Base-by-base conservation (phyloP, 2,329 filamentous ascomycete species). In the Diaporthe velutina region DNA sequence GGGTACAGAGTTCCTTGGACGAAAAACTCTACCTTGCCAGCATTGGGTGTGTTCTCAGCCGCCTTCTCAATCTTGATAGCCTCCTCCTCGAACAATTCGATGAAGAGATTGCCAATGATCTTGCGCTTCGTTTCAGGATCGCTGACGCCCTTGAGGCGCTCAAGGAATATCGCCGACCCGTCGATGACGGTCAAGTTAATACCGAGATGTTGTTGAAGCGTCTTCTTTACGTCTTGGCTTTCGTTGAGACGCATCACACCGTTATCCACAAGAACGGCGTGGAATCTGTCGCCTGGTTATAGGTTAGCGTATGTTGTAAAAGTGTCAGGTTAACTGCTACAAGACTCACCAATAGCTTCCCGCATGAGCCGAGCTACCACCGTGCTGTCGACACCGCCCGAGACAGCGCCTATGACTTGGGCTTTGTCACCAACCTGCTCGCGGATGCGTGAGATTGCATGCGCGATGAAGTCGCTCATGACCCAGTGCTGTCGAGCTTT, bases 161-260 rank as follows among this genome's bases (percentile, higher is more conserved):
- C 85, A 22, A 98, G 87, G 87, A 98, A 98, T 28, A 90, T 86
- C 75, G 97, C 88, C 8, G 90, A 89, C 0, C 91, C 95, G 81
- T 98, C 94, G 2, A 97, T 91, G 35, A 98, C 93, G 0, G 94
- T 98, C 2, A 98, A 88, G 83, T 98, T 96, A 83, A 98, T 97
- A 1, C 94, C 94, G 0, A 98, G 90, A 77, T 97, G 92, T 80
- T 95, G 83, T 1, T 89, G 88, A 2, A 98, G 90, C 0, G 92
- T 96, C 83, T 95, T 87, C 84, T 98, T 93, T 68, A 98, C 97
- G 79, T 93, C 87, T 78, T 92, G 86, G 78, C 93, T 95, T 83
- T 98, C 96, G 80, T 98, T 93, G 35, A 97, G 88, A 54, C 96
- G 92, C 89, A 99, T 93, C 71, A 95, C 87, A 28, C 83, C 95